Percentiles rank a stretch among this genome's conserved stretches.
Conservation (phyloP, 2,329 filamentous ascomycete genomes). For the Sporothrix dimorphospora region DNA sequence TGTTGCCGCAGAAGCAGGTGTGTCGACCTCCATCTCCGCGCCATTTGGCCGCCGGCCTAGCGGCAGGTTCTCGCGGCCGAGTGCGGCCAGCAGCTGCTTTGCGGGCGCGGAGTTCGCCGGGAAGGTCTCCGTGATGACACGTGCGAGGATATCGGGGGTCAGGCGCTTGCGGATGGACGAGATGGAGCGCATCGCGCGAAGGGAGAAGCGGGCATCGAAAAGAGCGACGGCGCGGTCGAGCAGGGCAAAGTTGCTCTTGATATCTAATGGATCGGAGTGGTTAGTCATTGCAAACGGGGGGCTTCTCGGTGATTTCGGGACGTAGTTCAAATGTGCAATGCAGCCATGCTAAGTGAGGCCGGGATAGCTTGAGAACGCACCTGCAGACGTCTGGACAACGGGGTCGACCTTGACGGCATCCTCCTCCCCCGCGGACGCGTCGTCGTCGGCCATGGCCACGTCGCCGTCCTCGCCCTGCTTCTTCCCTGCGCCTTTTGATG, state of each 20-base stretch:
- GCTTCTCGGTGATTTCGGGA: neutral
- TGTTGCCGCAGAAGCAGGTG: slow-evolving; percentile 38
- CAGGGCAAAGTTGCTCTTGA: slow-evolving; percentile 90
- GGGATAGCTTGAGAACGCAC: slow-evolving; percentile 46
- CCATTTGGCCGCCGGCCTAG: slow-evolving; percentile 60
- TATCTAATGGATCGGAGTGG: slow-evolving; percentile 64
- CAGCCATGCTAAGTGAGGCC: slow-evolving; percentile 15
- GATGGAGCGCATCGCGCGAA: slow-evolving; percentile 91
- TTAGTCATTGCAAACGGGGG: slow-evolving; percentile 34
- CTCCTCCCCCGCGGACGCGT: slow-evolving; percentile 44
- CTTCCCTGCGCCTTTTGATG: slow-evolving; percentile 45
- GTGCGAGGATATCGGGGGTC: slow-evolving; percentile 76
- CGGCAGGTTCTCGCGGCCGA: slow-evolving; percentile 67
- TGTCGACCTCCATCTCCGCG: slow-evolving; percentile 76
- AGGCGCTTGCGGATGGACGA: slow-evolving; percentile 93
- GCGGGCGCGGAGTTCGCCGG: slow-evolving; percentile 59
- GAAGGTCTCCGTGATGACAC: slow-evolving; percentile 82
- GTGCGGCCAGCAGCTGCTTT: slow-evolving; percentile 69
- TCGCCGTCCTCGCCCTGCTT: slow-evolving; percentile 68
- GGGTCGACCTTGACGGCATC: slow-evolving; percentile 64
- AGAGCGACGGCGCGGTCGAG: slow-evolving; percentile 89
- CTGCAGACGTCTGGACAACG: slow-evolving; percentile 61
- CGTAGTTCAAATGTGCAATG: neutral
- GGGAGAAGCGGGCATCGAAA: slow-evolving; percentile 93
- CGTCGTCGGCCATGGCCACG: slow-evolving; percentile 68